Percentiles rank a stretch among this genome's conserved stretches.
These are phyloP conservation scores for Scedosporium minutisporum DNA, from an alignment of 2,329 filamentous ascomycete genomes.

Conservation along the genomic window DNA sequence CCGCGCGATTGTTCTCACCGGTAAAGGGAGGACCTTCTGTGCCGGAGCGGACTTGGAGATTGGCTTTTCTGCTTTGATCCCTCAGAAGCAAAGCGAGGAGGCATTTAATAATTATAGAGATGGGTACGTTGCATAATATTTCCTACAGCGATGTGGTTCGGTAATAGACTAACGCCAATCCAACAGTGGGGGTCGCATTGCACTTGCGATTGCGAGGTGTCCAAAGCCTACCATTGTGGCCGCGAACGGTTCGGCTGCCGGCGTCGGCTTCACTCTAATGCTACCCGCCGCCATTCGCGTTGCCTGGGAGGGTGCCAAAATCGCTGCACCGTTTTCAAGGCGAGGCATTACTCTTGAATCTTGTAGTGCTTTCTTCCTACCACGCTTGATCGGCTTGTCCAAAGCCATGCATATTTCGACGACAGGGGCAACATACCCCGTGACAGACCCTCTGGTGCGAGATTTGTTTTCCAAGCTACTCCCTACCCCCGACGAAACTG, in stretches of 20 bases:
- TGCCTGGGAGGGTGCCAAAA: constrained; percentile 45
- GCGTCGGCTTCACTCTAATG: constrained; percentile 69
- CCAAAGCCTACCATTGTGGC: constrained; percentile 70
- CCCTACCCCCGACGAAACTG: constrained; percentile 28
- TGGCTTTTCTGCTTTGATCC: constrained; percentile 33
- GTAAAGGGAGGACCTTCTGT: constrained; percentile 55
- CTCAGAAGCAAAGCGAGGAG: constrained; percentile 16
- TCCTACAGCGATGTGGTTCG: background rate
- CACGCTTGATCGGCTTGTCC: constrained; percentile 44
- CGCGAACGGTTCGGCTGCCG: constrained; percentile 65
- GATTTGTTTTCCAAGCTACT: constrained; percentile 8
- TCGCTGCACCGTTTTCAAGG: constrained; percentile 61
- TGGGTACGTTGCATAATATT: background rate
- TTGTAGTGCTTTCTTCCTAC: constrained; percentile 45
- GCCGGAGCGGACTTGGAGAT: constrained; percentile 58
- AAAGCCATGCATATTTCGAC: constrained; percentile 19
- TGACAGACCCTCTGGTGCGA: constrained; percentile 7
- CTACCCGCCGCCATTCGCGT: constrained; percentile 65
- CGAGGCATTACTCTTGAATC: constrained; percentile 35
- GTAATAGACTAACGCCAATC: constrained; percentile 26
- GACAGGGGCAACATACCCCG: constrained; percentile 7
- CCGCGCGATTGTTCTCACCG: constrained; percentile 54
- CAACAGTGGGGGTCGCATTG: constrained; percentile 40
- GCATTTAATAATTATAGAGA: constrained; percentile 1
- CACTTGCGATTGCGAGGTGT: constrained; percentile 51